Conservation (phyloP, 192 early-diverging fungal genomes). For the Linnemannia zychae region DNA sequence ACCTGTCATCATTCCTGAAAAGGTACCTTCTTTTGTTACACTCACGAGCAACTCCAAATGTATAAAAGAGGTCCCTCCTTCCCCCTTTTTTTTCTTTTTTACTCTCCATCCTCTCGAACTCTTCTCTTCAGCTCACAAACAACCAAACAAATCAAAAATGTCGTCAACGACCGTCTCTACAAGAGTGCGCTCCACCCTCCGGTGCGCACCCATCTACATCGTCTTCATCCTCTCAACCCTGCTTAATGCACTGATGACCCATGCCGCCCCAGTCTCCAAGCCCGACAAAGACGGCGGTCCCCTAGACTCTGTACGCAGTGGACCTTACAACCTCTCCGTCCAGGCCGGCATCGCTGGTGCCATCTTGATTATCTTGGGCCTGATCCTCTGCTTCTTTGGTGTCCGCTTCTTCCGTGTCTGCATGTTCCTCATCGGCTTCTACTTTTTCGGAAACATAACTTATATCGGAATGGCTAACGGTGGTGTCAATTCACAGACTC, state of each 20-base stretch:
- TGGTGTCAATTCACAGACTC: conserved; percentile 50
- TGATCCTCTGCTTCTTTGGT: conserved; percentile 50
- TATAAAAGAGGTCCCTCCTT: background rate
- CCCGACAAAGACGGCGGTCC: background rate
- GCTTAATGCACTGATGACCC: conserved; percentile 6
- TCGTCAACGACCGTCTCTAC: background rate
- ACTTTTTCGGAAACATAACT: conserved; percentile 51
- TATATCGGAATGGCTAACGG: conserved; percentile 61
- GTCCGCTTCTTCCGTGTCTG: conserved; percentile 31
- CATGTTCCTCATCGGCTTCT: conserved; percentile 54
- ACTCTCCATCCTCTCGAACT: background rate
- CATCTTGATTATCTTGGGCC: conserved; percentile 39
- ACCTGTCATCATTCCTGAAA: background rate
- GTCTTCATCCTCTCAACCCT: conserved; percentile 17
- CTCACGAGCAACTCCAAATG: background rate
- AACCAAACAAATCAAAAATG: conserved; percentile 5
- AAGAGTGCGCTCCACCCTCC: conserved; percentile 3
- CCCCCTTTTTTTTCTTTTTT: background rate
- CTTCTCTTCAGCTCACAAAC: background rate
- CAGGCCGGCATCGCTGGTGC: conserved; percentile 54
- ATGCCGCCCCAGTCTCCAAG: background rate
- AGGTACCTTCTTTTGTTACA: background rate
- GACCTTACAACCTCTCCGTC: conserved; percentile 50
- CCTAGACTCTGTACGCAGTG: background rate
- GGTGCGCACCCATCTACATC: conserved; percentile 15